phyloP scores from a whole-genome alignment of 148 eudicot genomes.

The Rhododendron mucronatum region DNA sequence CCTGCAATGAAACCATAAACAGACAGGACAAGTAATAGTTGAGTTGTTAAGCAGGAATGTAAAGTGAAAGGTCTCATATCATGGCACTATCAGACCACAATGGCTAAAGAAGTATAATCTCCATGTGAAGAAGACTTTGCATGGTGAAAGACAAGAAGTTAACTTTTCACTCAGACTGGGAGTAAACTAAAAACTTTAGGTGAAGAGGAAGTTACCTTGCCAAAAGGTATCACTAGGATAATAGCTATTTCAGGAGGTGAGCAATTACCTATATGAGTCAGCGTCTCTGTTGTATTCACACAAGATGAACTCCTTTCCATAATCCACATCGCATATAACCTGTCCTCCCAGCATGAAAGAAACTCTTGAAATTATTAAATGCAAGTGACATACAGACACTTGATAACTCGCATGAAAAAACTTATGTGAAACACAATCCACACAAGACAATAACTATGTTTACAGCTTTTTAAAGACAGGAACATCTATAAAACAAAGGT shows the following conservation, averaged over 20 bases:
- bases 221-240: background rate
- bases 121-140: background rate
- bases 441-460: background rate
- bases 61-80: background rate
- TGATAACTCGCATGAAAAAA: background rate
- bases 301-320: conserved; percentile 82
- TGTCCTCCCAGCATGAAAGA: conserved; percentile 24
- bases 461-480: background rate
- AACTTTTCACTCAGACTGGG: background rate
- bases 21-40: background rate
- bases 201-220: background rate
- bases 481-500: background rate
- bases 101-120: background rate
- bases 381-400: background rate
- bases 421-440: background rate
- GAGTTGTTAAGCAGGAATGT: background rate
- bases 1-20: background rate
- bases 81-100: background rate
- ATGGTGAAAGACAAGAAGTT: background rate
- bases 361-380: background rate
- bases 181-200: background rate
- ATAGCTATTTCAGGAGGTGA: conserved; percentile 4
- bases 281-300: conserved; percentile 98
- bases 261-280: conserved; percentile 83
- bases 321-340: conserved; percentile 70